Evolutionary conservation across 2,329 filamentous ascomycete species (phyloP).

Genomic region (Scedosporium apiospermum): DNA sequence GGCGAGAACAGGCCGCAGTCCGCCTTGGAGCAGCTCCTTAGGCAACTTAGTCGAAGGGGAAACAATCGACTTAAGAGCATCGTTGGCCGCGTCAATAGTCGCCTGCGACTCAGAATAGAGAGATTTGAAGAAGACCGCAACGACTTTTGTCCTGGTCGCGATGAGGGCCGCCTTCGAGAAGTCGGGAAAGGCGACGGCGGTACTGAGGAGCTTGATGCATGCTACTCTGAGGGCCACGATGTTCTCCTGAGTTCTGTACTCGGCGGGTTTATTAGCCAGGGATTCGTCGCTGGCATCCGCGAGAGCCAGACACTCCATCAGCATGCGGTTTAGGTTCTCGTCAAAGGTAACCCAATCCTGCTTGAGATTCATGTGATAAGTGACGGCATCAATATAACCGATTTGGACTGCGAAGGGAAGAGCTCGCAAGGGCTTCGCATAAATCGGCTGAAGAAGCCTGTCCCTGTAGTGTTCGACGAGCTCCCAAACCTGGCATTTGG

Average conservation of each 20-base stretch:
- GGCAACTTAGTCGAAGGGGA: constrained; percentile 84
- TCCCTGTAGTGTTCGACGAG: constrained; percentile 86
- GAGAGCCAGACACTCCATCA: constrained; percentile 88
- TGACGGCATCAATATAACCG: constrained; percentile 95
- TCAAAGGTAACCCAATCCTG: constrained; percentile 86
- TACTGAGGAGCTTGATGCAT: constrained; percentile 86
- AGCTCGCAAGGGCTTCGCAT: constrained; percentile 86
- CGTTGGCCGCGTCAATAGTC: constrained; percentile 88
- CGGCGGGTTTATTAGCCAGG: constrained; percentile 81
- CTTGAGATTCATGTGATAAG: constrained; percentile 85
- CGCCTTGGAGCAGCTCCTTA: constrained; percentile 90
- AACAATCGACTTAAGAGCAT: constrained; percentile 79
- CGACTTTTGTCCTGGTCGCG: constrained; percentile 59
- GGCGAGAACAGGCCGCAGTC: constrained; percentile 87
- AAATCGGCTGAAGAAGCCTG: constrained; percentile 80
- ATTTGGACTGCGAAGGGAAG: constrained; percentile 93
- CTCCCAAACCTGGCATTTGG: constrained; percentile 74
- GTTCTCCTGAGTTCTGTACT: constrained; percentile 90
- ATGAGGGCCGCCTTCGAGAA: constrained; percentile 67
- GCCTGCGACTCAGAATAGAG: constrained; percentile 87
- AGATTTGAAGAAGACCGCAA: constrained; percentile 95
- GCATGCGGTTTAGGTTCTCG: constrained; percentile 76
- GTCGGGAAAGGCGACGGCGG: constrained; percentile 86
- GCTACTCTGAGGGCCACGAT: constrained; percentile 88
- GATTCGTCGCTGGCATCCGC: constrained; percentile 93